A percentile compares a stretch with the other conserved stretches of the same genome.
These are phyloP conservation scores for Wickerhamiella alocasiicola DNA, from an alignment of 805 yeast genomes.

Conservation along the genomic window DNA sequence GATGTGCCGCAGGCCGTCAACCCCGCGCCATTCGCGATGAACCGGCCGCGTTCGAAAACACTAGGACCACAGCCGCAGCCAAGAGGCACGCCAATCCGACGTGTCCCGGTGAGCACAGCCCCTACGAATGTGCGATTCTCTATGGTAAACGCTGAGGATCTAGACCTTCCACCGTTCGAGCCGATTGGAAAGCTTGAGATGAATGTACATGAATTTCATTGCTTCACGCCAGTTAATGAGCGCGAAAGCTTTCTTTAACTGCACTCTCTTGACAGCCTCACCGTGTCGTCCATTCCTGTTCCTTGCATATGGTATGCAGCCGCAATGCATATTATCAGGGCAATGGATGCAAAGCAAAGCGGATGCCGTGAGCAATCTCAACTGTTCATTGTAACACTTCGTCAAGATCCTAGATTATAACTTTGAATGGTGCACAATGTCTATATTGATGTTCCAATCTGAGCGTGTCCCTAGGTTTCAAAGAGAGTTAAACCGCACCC, in stretches of 20 bases:
- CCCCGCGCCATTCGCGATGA: background rate
- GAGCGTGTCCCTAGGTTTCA: constrained; percentile 6
- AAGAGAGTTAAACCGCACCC: background rate
- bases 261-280: background rate
- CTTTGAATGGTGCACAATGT: too few relatives aligned
- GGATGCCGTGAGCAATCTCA: background rate
- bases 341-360: too few relatives aligned
- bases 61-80: constrained; percentile 6
- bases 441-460: background rate
- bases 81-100: background rate
- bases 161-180: constrained; percentile 1
- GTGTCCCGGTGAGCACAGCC: constrained; percentile 4
- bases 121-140: too few relatives aligned
- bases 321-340: constrained; percentile 2
- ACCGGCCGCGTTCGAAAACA: constrained; percentile 1
- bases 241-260: background rate
- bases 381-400: background rate
- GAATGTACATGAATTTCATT: constrained; percentile 4
- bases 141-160: background rate
- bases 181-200: constrained; percentile 4
- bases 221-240: background rate
- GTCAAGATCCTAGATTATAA: too few relatives aligned
- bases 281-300: too few relatives aligned
- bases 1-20: background rate
- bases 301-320: constrained; percentile 3